Conservation (phyloP, 768 basidiomycete genomes). For the Infundibulicybe gibba region DNA sequence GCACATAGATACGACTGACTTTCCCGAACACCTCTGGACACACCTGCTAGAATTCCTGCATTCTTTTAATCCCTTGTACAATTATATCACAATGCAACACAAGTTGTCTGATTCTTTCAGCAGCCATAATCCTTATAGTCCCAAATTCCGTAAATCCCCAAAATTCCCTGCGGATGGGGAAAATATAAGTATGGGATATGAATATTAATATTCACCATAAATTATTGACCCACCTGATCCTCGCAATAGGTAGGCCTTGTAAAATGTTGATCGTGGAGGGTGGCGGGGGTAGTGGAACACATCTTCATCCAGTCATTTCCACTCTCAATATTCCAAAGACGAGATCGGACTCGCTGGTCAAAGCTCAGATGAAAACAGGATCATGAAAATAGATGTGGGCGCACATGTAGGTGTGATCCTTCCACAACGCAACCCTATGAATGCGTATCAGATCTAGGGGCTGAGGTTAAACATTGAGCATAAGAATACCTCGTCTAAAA, state of each 20-base stretch:
- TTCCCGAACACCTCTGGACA: background rate
- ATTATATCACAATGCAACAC: no score
- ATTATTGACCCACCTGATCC: slow-evolving; percentile 16
- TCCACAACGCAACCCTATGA: slow-evolving; percentile 22
- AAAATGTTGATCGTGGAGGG: slow-evolving; percentile 16
- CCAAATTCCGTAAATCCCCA: slow-evolving; percentile 29
- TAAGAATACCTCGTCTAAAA: slow-evolving; percentile 19
- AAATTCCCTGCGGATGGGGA: slow-evolving; percentile 19
- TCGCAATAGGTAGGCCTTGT: slow-evolving; percentile 21
- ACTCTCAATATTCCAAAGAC: slow-evolving; percentile 20
- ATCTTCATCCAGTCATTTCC: slow-evolving; percentile 21
- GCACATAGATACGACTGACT: background rate
- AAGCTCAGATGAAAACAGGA: background rate
- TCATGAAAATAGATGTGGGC: background rate
- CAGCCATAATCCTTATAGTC: slow-evolving; percentile 25
- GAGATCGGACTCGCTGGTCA: slow-evolving; percentile 24
- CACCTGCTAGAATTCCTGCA: no score
- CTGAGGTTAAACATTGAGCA: background rate
- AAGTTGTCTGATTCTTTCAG: slow-evolving; percentile 2
- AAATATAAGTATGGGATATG: background rate
- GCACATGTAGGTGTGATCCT: slow-evolving; percentile 19
- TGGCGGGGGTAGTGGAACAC: slow-evolving; percentile 25
- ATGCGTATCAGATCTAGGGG: background rate
- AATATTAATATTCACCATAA: background rate
- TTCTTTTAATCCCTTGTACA: no score